Evolutionary conservation across 306 rosid genomes (phyloP).

Genomic region (Prunus kanzakura): DNA sequence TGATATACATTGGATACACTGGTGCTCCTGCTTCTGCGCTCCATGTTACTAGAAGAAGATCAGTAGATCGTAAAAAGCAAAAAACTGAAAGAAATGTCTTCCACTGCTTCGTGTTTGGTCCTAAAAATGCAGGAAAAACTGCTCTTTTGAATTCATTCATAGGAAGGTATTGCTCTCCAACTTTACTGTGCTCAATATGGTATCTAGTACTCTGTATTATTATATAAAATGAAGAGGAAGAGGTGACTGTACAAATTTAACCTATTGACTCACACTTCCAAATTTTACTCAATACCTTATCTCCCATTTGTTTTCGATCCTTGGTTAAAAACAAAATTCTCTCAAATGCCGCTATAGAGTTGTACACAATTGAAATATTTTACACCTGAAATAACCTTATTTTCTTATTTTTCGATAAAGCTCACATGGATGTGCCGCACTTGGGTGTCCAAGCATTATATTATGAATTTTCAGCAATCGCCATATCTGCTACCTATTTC

Average conservation of each 20-base stretch:
- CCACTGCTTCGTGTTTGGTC: constrained; percentile 93
- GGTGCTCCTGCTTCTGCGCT: constrained; percentile 82
- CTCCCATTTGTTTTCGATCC: not conserved
- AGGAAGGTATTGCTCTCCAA: constrained; percentile 61
- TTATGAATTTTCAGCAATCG: constrained; percentile 2
- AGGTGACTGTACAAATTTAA: not conserved
- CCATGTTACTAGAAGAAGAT: constrained; percentile 71
- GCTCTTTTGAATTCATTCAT: constrained; percentile 70
- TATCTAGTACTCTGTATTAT: not conserved
- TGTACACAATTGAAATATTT: not conserved
- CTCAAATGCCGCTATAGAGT: not conserved
- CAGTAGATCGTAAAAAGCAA: constrained; percentile 62
- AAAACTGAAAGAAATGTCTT: constrained; percentile 74
- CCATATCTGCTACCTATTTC: constrained; percentile 2
- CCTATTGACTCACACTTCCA: not conserved
- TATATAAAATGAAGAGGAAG: not conserved
- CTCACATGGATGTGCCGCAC: not conserved
- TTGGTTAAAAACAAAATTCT: not conserved
- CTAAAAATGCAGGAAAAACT: constrained; percentile 80
- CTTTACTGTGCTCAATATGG: constrained; percentile 11
- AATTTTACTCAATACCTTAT: constrained; percentile 1
- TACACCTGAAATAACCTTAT: not conserved
- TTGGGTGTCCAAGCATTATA: not conserved
- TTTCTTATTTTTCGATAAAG: not conserved
- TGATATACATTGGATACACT: constrained; percentile 83